phyloP scores from a whole-genome alignment of 2,329 filamentous ascomycete genomes.

The Cytospora leucostoma region DNA sequence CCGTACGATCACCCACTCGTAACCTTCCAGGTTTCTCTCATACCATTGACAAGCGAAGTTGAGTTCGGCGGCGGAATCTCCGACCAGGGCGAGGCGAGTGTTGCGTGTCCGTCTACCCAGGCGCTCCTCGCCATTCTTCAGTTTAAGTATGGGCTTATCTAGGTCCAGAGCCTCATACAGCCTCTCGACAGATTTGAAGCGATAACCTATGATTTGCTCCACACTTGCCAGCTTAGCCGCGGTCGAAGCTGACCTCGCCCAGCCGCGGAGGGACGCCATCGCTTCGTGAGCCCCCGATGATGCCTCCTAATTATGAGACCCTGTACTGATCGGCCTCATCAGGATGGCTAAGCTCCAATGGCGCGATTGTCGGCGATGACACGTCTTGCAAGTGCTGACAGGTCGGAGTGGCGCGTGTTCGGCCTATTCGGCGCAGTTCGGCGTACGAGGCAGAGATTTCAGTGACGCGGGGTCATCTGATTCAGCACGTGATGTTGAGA shows the following conservation, averaged over 20 bases:
- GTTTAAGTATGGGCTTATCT: neutral
- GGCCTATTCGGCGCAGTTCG: neutral
- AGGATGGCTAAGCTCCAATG: neutral
- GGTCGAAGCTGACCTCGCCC: conserved; percentile 5
- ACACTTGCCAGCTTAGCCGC: conserved; percentile 20
- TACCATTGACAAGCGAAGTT: conserved; percentile 15
- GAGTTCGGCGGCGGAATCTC: conserved; percentile 4
- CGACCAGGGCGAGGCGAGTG: conserved; percentile 21
- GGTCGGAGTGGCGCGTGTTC: neutral
- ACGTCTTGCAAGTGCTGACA: neutral
- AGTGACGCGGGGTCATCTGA: conserved; percentile 8
- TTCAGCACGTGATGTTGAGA: neutral
- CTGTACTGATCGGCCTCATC: neutral
- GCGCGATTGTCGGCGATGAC: neutral
- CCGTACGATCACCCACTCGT: neutral
- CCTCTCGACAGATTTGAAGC: conserved; percentile 35
- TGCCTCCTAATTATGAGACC: neutral
- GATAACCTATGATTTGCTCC: conserved; percentile 26
- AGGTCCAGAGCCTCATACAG: conserved; percentile 34
- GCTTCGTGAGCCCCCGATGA: neutral
- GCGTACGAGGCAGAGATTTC: neutral
- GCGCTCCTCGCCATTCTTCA: neutral
- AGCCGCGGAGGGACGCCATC: conserved; percentile 12
- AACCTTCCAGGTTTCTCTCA: neutral
- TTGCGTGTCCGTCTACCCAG: neutral